phyloP scores from a whole-genome alignment of 805 yeast genomes.

The Candida nitratophila region DNA sequence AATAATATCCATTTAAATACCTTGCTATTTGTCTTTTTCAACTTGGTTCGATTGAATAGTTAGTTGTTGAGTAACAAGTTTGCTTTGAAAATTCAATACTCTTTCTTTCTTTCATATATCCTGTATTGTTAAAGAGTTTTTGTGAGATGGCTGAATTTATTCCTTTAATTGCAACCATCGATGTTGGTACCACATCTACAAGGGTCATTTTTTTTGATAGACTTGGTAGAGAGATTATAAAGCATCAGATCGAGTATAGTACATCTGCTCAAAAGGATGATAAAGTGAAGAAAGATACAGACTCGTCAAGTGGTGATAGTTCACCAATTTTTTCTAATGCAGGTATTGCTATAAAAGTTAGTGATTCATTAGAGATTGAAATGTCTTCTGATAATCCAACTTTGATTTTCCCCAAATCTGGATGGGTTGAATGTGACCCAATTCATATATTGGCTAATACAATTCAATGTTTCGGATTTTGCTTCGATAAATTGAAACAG shows the following conservation, averaged over 20 bases:
- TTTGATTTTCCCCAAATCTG: slow-evolving; percentile 70
- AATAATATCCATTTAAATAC: too few relatives aligned
- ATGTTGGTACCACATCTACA: slow-evolving; percentile 89
- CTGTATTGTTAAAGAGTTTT: too few relatives aligned
- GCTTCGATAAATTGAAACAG: slow-evolving; percentile 48
- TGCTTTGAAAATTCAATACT: too few relatives aligned
- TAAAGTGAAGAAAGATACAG: slow-evolving; percentile 15
- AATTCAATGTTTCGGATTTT: slow-evolving; percentile 67
- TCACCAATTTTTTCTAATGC: slow-evolving; percentile 56
- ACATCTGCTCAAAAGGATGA: slow-evolving; percentile 53
- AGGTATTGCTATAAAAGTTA: slow-evolving; percentile 58
- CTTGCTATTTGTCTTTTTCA: too few relatives aligned
- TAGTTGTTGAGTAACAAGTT: too few relatives aligned
- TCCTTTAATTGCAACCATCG: slow-evolving; percentile 58
- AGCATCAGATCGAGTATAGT: slow-evolving; percentile 84
- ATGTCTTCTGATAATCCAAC: slow-evolving; percentile 54
- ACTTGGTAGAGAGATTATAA: slow-evolving; percentile 72
- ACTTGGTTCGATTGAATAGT: too few relatives aligned
- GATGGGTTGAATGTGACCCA: slow-evolving; percentile 95
- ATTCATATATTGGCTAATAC: slow-evolving; percentile 74
- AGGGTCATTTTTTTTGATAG: slow-evolving; percentile 76
- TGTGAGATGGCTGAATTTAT: neutral
- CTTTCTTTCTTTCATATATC: too few relatives aligned
- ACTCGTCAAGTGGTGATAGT: slow-evolving; percentile 29
- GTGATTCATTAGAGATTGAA: slow-evolving; percentile 56